These are phyloP conservation scores for Brassica hybrid DNA, from an alignment of 441 rosid genomes.

Conservation along the genomic window DNA sequence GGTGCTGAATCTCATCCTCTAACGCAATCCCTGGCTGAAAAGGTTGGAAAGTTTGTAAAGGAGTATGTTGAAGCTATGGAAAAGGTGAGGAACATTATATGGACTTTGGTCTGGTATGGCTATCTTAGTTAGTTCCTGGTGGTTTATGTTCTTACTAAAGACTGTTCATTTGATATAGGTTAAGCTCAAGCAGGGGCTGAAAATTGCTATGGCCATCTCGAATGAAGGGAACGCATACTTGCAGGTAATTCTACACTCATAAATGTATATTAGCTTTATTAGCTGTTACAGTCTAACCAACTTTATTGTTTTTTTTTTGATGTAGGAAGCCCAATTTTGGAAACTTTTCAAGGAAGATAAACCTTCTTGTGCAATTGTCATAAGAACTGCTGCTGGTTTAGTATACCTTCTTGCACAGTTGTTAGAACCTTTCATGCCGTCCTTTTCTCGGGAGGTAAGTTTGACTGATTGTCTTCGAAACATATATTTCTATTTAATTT, in stretches of 20 bases:
- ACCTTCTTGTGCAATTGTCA: constrained; percentile 75
- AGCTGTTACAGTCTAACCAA: constrained; percentile 20
- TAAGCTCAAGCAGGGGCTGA: constrained; percentile 91
- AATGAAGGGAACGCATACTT: constrained; percentile 88
- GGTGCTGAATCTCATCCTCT: constrained; percentile 70
- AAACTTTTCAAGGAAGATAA: constrained; percentile 84
- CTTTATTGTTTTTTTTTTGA: constrained; percentile 7
- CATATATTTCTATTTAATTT: not conserved
- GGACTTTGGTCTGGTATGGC: not conserved
- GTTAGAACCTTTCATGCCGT: constrained; percentile 95
- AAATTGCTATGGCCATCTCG: constrained; percentile 84
- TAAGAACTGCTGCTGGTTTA: constrained; percentile 83
- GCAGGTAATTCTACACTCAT: constrained; percentile 56
- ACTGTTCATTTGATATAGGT: constrained; percentile 55
- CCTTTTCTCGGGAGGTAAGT: constrained; percentile 81
- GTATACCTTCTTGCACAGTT: constrained; percentile 86
- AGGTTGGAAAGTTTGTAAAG: constrained; percentile 61
- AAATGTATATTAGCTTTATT: constrained; percentile 4
- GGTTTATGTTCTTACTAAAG: constrained; percentile 14
- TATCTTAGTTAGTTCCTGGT: constrained; percentile 3
- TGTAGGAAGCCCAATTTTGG: constrained; percentile 91
- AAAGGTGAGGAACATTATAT: constrained; percentile 58
- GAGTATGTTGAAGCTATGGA: constrained; percentile 93
- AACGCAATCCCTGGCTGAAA: constrained; percentile 65
- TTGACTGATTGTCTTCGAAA: constrained; percentile 26